Evolutionary conservation across 768 basidiomycete genomes (phyloP).

Genomic region (Leccinum boreale): DNA sequence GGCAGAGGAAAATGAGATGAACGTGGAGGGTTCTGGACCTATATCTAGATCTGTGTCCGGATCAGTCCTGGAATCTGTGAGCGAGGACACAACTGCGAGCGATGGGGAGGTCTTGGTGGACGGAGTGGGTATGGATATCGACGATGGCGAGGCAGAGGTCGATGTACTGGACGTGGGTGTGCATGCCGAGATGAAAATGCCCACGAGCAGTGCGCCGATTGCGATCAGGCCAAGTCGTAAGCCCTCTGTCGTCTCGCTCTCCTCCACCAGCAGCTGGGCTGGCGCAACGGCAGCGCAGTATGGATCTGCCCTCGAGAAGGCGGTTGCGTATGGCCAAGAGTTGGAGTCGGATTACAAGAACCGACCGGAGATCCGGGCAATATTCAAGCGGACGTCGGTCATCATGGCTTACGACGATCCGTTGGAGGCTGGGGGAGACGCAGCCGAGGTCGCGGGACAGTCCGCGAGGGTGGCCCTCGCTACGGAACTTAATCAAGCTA

Average conservation of each 20-base stretch:
- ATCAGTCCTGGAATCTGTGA: conserved; percentile 25
- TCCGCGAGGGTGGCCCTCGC: conserved; percentile 64
- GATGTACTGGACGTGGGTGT: conserved; percentile 8
- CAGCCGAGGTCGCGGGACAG: conserved; percentile 65
- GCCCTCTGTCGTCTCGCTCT: conserved; percentile 27
- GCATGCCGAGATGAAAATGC: conserved; percentile 11
- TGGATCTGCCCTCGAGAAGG: conserved; percentile 57
- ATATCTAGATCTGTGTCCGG: conserved; percentile 26
- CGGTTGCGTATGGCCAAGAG: conserved; percentile 71
- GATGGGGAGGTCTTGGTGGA: conserved; percentile 43
- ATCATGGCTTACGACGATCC: conserved; percentile 82
- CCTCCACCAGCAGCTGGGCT: conserved; percentile 23
- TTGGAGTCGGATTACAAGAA: conserved; percentile 66
- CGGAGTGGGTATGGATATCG: conserved; percentile 60
- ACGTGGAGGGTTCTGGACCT: conserved; percentile 23
- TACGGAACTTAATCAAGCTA: conserved; percentile 76
- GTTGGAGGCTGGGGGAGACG: conserved; percentile 58
- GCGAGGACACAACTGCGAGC: conserved; percentile 35
- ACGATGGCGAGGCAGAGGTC: conserved; percentile 35
- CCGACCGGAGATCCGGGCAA: conserved; percentile 59
- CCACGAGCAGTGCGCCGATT: conserved; percentile 26
- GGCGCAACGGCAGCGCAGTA: conserved; percentile 38
- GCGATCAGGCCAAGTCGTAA: conserved; percentile 29
- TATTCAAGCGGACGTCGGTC: conserved; percentile 73
- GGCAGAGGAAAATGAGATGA: conserved; percentile 35